Percentiles rank a stretch among this genome's conserved stretches.
These are phyloP conservation scores for Obelidium mucronatum DNA, from an alignment of 192 early-diverging fungal species.

Conservation along the genomic window DNA sequence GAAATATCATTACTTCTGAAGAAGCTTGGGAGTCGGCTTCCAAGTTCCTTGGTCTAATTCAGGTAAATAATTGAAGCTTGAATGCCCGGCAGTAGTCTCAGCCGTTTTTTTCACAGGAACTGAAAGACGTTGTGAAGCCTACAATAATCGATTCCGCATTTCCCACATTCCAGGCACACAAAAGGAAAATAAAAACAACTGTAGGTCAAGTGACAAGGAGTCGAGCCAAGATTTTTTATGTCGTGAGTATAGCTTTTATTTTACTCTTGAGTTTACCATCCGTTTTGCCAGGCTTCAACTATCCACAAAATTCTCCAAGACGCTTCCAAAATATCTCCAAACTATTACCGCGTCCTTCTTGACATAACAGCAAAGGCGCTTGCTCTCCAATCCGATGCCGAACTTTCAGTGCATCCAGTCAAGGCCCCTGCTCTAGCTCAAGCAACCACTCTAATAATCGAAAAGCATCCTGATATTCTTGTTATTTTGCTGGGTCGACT, in stretches of 20 bases:
- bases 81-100: neutral
- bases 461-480: conserved; percentile 62
- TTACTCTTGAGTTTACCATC: neutral
- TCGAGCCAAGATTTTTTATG: too few relatives aligned
- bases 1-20: conserved; percentile 5
- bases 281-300: neutral
- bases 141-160: conserved; percentile 3
- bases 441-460: conserved; percentile 64
- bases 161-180: neutral
- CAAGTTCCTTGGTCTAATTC: conserved; percentile 13
- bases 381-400: conserved; percentile 68
- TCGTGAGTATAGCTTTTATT: neutral
- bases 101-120: neutral
- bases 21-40: conserved; percentile 34
- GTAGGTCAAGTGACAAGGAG: conserved; percentile 8
- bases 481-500: conserved; percentile 70
- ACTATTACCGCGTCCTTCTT: conserved; percentile 9
- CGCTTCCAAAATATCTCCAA: neutral
- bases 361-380: conserved; percentile 15
- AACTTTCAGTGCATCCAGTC: conserved; percentile 63
- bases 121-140: conserved; percentile 42
- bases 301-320: neutral
- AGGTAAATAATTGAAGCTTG: neutral
- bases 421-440: conserved; percentile 74
- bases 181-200: conserved; percentile 14